These are phyloP conservation scores for Penicillium argentinense DNA, from an alignment of 495 filamentous ascomycete genomes.

Conservation along the genomic window DNA sequence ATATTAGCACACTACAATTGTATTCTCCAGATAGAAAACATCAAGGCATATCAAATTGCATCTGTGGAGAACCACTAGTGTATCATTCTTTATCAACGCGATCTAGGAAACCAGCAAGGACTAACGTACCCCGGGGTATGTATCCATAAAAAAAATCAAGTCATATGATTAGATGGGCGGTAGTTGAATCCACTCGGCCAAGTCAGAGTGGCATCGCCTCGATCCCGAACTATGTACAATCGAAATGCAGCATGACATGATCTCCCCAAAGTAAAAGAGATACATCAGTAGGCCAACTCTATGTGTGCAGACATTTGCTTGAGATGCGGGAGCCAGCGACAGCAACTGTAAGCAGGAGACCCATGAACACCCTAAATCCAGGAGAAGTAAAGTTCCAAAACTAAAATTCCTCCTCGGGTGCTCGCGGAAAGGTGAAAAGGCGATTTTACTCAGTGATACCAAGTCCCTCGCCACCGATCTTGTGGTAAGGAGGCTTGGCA, in stretches of 20 bases:
- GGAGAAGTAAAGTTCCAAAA: constrained; percentile 7
- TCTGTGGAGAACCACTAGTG: too few species aligned
- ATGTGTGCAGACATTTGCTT: constrained; percentile 18
- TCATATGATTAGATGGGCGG: constrained; percentile 1
- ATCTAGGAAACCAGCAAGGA: too few species aligned
- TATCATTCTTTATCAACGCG: too few species aligned
- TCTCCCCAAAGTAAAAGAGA: constrained; percentile 8
- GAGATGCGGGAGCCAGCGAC: neutral
- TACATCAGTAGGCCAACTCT: constrained; percentile 22
- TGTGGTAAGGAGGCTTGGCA: constrained; percentile 46
- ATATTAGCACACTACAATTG: too few species aligned
- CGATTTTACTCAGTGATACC: constrained; percentile 30
- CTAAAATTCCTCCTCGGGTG: neutral
- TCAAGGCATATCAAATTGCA: too few species aligned
- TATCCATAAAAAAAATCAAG: neutral
- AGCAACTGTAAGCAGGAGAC: too few species aligned
- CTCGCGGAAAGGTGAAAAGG: neutral
- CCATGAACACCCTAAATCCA: constrained; percentile 5
- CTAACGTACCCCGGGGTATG: too few species aligned
- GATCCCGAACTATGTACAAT: constrained; percentile 28
- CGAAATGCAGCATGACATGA: constrained; percentile 21
- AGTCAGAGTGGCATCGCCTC: neutral
- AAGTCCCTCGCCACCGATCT: constrained; percentile 39
- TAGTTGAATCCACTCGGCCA: neutral
- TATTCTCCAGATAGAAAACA: too few species aligned